phyloP scores from a whole-genome alignment of 164 flowering plant species.

The Tinospora cordifolia region DNA sequence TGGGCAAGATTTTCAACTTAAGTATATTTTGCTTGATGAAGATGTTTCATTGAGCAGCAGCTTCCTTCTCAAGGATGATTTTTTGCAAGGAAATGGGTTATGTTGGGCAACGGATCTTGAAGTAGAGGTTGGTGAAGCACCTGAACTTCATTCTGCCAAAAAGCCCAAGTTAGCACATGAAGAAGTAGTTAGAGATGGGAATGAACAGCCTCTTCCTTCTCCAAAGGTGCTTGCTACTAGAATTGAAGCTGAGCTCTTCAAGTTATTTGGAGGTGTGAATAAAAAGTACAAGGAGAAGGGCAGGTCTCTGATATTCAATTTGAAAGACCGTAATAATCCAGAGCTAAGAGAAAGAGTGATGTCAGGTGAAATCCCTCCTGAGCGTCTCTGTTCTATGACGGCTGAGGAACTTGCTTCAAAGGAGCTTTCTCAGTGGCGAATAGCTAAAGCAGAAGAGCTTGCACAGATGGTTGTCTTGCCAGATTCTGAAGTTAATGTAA shows the following conservation, averaged over 20 bases:
- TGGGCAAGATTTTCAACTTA: conserved; percentile 37
- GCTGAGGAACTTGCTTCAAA: conserved; percentile 98
- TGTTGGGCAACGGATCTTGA: conserved; percentile 74
- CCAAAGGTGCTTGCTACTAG: conserved; percentile 53
- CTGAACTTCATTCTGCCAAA: conserved; percentile 23
- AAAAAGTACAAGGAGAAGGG: conserved; percentile 97
- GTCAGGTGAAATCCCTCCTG: conserved; percentile 80
- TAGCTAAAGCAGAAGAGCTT: conserved; percentile 93
- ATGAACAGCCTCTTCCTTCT: conserved; percentile 14
- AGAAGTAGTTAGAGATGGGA: conserved; percentile 13
- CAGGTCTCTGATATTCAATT: conserved; percentile 83
- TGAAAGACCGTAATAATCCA: conserved; percentile 89
- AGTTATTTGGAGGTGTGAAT: conserved; percentile 90
- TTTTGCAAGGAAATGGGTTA: conserved; percentile 85
- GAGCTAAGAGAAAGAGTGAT: conserved; percentile 84
- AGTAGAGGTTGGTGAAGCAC: conserved; percentile 19
- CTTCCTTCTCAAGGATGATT: conserved; percentile 75
- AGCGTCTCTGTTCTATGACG: conserved; percentile 80
- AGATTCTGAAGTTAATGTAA: conserved; percentile 71
- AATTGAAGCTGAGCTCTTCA: conserved; percentile 85
- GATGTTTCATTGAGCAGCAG: conserved; percentile 51
- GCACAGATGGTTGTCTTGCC: conserved; percentile 93
- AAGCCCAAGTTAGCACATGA: conserved; percentile 24
- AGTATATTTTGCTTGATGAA: conserved; percentile 36
- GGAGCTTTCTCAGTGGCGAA: conserved; percentile 95